A percentile compares a stretch with the other conserved stretches of the same genome.
phyloP scores from a whole-genome alignment of 768 basidiomycete species.

The Pulveroboletus sp. region DNA sequence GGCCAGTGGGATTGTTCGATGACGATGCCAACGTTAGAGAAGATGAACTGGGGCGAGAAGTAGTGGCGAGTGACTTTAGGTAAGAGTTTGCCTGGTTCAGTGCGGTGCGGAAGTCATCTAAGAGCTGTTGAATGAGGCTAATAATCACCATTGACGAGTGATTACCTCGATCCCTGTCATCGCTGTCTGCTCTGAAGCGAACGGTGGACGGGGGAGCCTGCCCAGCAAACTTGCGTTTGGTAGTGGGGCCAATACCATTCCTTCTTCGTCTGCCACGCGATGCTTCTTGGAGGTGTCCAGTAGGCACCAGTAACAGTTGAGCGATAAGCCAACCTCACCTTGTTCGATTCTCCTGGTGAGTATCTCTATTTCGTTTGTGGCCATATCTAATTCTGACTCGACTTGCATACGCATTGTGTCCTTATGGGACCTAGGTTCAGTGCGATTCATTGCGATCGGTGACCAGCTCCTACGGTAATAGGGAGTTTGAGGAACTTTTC shows the following conservation, averaged over 20 bases:
- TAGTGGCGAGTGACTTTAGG: constrained; percentile 53
- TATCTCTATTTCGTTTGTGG: constrained; percentile 66
- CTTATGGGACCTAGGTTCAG: constrained; percentile 32
- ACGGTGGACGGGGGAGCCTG: constrained; percentile 29
- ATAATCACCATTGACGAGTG: background rate
- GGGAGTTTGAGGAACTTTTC: constrained; percentile 81
- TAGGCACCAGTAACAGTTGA: background rate
- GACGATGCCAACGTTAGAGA: constrained; percentile 37
- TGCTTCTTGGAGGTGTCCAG: constrained; percentile 16
- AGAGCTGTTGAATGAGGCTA: constrained; percentile 10
- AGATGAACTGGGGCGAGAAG: constrained; percentile 38
- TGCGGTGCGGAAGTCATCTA: constrained; percentile 74
- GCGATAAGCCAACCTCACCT: constrained; percentile 27
- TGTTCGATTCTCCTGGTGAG: constrained; percentile 54
- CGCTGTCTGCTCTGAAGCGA: constrained; percentile 31
- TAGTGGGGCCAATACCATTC: constrained; percentile 20
- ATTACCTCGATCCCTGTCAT: constrained; percentile 36
- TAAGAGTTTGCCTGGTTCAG: constrained; percentile 61
- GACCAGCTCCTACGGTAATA: constrained; percentile 39
- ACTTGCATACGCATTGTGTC: constrained; percentile 70
- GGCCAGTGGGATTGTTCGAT: constrained; percentile 34
- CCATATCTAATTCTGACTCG: constrained; percentile 73
- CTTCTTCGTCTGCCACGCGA: constrained; percentile 32
- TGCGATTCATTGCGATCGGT: constrained; percentile 4
- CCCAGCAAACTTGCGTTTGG: constrained; percentile 34